These are phyloP conservation scores for Abrus pulchellus DNA, from an alignment of 306 rosid genomes.

Conservation along the genomic window DNA sequence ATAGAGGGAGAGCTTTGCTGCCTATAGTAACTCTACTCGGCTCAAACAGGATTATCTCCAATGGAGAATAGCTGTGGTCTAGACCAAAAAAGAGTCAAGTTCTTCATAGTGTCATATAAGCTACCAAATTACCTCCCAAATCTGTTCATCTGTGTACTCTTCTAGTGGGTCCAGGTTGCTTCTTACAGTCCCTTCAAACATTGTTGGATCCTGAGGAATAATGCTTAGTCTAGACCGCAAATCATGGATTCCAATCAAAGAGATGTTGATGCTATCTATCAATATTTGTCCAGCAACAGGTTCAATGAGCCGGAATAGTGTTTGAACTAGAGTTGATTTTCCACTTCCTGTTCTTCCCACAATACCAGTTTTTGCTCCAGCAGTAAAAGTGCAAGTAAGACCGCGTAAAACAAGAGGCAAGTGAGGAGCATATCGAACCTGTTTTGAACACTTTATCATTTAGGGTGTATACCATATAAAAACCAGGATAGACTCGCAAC, in stretches of 20 bases:
- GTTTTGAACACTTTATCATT: slow-evolving; percentile 7
- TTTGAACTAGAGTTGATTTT: slow-evolving; percentile 81
- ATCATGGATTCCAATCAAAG: slow-evolving; percentile 75
- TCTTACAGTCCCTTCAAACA: slow-evolving; percentile 93
- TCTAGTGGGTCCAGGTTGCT: slow-evolving; percentile 88
- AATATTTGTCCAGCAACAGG: slow-evolving; percentile 71
- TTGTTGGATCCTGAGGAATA: slow-evolving; percentile 95
- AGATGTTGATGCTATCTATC: slow-evolving; percentile 68
- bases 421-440: slow-evolving; percentile 92
- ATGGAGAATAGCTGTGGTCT: too few species aligned
- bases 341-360: slow-evolving; percentile 94
- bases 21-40: too few species aligned
- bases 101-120: slow-evolving; percentile 39
- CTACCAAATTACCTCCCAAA: slow-evolving; percentile 82
- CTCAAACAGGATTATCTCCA: too few species aligned
- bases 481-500: not conserved
- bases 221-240: slow-evolving; percentile 78
- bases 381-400: slow-evolving; percentile 73
- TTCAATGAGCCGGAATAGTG: slow-evolving; percentile 79
- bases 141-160: slow-evolving; percentile 81
- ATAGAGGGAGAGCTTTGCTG: too few species aligned
- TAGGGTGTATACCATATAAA: not conserved
- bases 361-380: slow-evolving; percentile 84
- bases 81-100: too few species aligned
- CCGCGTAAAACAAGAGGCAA: slow-evolving; percentile 86